Conservation (phyloP, 176 grass and related monocot species). For the Oryza nivara region DNA sequence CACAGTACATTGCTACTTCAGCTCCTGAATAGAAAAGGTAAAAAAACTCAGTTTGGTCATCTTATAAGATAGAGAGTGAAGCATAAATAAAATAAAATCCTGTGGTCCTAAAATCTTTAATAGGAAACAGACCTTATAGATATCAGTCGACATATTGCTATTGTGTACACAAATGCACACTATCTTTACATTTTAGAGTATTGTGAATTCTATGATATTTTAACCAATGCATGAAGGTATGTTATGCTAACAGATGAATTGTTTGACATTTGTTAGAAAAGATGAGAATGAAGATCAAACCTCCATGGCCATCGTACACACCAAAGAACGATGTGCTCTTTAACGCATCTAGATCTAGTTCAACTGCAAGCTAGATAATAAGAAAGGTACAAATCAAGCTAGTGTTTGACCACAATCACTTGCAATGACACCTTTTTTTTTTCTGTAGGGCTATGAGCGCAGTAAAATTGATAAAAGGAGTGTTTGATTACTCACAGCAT, state of each 20-base stretch:
- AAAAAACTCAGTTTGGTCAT: neutral
- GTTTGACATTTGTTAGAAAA: neutral
- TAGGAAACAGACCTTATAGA: neutral
- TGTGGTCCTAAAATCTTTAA: neutral
- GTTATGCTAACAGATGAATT: neutral
- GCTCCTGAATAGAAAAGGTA: constrained; percentile 16
- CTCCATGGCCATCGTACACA: constrained; percentile 45
- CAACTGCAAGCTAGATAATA: constrained; percentile 27
- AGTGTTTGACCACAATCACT: constrained; percentile 15
- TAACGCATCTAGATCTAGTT: constrained; percentile 28
- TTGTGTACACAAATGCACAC: neutral
- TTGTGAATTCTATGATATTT: neutral
- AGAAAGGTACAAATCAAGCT: neutral
- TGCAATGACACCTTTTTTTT: neutral
- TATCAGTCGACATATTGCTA: too few species aligned
- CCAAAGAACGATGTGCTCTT: constrained; percentile 41
- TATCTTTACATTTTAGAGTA: neutral
- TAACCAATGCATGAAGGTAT: neutral
- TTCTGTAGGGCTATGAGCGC: neutral
- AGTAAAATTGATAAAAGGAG: neutral
- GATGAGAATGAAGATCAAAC: constrained; percentile 10
- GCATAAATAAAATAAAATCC: neutral
- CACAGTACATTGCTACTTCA: constrained; percentile 28
- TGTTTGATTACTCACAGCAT: constrained; percentile 40
- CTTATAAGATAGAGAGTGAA: neutral